Conservation (phyloP, 2,329 filamentous ascomycete genomes). For the Exophiala sp. region DNA sequence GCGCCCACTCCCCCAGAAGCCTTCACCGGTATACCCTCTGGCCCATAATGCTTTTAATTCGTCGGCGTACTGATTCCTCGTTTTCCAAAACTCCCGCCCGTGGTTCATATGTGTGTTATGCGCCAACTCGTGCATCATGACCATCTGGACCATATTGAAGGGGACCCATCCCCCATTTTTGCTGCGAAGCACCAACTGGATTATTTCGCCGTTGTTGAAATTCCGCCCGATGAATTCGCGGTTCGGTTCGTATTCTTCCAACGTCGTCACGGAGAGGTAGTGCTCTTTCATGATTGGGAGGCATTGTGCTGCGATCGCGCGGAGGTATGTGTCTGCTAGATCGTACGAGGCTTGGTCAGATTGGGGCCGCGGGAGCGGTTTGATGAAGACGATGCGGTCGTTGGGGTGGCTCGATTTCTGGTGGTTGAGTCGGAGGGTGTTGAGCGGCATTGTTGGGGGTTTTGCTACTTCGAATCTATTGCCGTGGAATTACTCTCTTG, state of each 20-base stretch:
- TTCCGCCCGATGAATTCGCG: conserved; percentile 79
- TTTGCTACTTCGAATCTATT: too few species aligned
- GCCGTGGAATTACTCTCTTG: too few species aligned
- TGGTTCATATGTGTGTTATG: conserved; percentile 94
- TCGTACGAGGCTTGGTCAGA: conserved; percentile 45
- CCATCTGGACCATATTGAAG: conserved; percentile 81
- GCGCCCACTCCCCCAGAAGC: conserved; percentile 71
- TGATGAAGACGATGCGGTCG: conserved; percentile 69
- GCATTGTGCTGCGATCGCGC: conserved; percentile 75
- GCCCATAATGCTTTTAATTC: conserved; percentile 67
- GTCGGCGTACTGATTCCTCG: conserved; percentile 65
- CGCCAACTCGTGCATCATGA: conserved; percentile 89
- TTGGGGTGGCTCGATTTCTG: conserved; percentile 29
- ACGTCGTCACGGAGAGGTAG: conserved; percentile 58
- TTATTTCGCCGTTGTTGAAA: conserved; percentile 82
- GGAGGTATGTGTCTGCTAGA: conserved; percentile 63
- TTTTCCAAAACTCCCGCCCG: conserved; percentile 70
- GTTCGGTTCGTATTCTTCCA: conserved; percentile 79
- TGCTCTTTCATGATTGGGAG: conserved; percentile 65
- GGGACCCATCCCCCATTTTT: conserved; percentile 64
- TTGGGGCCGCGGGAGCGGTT: conserved; percentile 60
- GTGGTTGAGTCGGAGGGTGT: conserved; percentile 68
- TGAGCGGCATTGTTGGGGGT: conserved; percentile 67
- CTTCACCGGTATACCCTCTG: conserved; percentile 69
- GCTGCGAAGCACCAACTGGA: conserved; percentile 73